Evolutionary conservation across 1,139 yeast species (phyloP).

Genomic region (Maudiozyma humilis): DNA sequence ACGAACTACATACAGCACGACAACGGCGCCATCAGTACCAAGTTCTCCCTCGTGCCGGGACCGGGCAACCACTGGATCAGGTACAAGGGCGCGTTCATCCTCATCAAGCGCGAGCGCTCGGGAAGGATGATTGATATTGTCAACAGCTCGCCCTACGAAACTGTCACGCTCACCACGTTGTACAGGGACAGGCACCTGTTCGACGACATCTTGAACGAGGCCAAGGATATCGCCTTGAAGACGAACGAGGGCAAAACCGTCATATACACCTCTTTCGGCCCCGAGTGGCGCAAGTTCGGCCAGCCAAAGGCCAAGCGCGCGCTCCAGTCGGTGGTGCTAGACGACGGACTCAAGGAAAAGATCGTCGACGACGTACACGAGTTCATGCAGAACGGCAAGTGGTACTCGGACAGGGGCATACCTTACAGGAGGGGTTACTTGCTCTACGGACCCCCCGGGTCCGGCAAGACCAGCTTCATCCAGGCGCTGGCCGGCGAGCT

Average conservation of each 20-base stretch:
- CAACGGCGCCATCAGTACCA: constrained; percentile 83
- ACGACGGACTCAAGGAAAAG: constrained; percentile 57
- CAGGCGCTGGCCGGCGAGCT: constrained; percentile 95
- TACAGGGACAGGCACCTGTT: constrained; percentile 73
- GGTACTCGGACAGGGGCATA: constrained; percentile 95
- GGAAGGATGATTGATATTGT: constrained; percentile 85
- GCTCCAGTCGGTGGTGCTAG: constrained; percentile 79
- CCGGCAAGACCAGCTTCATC: constrained; percentile 91
- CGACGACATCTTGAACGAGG: constrained; percentile 68
- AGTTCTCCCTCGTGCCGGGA: constrained; percentile 91
- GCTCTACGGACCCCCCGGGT: constrained; percentile 95
- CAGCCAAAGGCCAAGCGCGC: constrained; percentile 85
- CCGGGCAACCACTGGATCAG: constrained; percentile 88
- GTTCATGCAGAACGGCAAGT: constrained; percentile 67
- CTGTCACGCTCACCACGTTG: constrained; percentile 83
- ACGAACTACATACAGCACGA: constrained; percentile 84
- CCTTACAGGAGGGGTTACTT: constrained; percentile 95
- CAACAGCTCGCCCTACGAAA: constrained; percentile 90
- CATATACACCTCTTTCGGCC: constrained; percentile 89
- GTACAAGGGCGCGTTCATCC: constrained; percentile 82
- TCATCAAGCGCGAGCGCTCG: constrained; percentile 82
- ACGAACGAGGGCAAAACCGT: constrained; percentile 92
- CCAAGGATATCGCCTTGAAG: constrained; percentile 73
- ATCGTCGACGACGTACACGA: constrained; percentile 69
- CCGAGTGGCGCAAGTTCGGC: constrained; percentile 98